Conservation (phyloP, 2,329 filamentous ascomycete genomes). For the Elsinoe perseae region DNA sequence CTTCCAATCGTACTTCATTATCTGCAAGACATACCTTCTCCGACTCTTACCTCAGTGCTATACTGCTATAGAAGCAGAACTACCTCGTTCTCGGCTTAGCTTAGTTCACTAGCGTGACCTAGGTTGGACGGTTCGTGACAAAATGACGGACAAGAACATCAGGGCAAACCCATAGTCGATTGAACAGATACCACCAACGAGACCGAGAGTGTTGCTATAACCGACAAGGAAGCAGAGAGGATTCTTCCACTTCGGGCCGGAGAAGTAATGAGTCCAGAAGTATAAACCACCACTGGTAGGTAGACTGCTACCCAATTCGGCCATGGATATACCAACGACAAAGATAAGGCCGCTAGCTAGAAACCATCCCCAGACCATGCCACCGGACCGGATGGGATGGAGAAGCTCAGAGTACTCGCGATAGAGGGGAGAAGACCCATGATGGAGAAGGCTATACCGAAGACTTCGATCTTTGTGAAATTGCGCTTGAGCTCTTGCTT, state of each 20-base stretch:
- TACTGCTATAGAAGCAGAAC: no score
- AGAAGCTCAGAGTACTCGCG: slow-evolving; percentile 52
- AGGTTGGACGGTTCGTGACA: no score
- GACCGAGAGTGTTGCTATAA: slow-evolving; percentile 54
- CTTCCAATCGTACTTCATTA: no score
- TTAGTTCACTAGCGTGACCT: no score
- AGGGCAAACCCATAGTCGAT: slow-evolving; percentile 53
- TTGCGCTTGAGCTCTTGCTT: slow-evolving; percentile 56
- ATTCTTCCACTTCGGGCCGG: slow-evolving; percentile 47
- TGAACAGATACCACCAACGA: slow-evolving; percentile 55
- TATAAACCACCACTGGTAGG: slow-evolving; percentile 54
- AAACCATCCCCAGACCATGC: slow-evolving; percentile 57
- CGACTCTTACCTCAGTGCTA: no score
- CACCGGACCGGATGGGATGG: slow-evolving; percentile 50
- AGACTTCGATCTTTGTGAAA: slow-evolving; percentile 56
- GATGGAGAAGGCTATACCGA: slow-evolving; percentile 42
- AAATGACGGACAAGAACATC: slow-evolving; percentile 54
- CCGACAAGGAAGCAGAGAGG: slow-evolving; percentile 54
- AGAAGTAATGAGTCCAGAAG: slow-evolving; percentile 54
- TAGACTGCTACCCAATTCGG: slow-evolving; percentile 39
- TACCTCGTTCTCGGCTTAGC: no score
- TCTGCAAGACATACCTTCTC: no score
- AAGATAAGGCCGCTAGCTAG: slow-evolving; percentile 52
- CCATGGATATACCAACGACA: slow-evolving; percentile 53
- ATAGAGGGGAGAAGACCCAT: slow-evolving; percentile 57